Evolutionary conservation across 768 basidiomycete genomes (phyloP).

Genomic region (Leccinum barrowsii): DNA sequence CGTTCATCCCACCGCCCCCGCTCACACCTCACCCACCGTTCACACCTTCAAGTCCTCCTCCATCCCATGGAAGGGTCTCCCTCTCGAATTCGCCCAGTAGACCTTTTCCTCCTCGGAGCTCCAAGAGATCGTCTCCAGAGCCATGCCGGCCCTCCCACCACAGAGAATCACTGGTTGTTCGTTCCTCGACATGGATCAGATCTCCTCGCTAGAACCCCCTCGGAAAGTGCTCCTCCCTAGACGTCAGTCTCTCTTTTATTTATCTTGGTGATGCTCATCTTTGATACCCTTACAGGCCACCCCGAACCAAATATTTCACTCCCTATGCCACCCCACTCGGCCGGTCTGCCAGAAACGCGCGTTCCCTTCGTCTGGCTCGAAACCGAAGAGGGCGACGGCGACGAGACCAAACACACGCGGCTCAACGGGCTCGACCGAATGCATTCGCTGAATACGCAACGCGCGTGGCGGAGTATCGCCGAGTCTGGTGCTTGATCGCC

Average conservation of each 20-base stretch:
- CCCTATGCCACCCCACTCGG: conserved; percentile 22
- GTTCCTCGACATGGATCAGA: conserved; percentile 25
- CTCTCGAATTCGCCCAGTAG: conserved; percentile 69
- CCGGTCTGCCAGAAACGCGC: conserved; percentile 13
- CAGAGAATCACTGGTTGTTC: conserved; percentile 13
- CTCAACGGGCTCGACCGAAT: background rate
- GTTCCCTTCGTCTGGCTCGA: conserved; percentile 53
- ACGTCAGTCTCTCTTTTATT: conserved; percentile 1
- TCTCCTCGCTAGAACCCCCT: conserved; percentile 31
- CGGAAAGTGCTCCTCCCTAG: conserved; percentile 17
- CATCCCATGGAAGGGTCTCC: conserved; percentile 65
- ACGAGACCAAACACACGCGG: background rate
- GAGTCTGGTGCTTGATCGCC: background rate
- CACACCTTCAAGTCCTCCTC: conserved; percentile 50
- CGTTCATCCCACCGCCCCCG: conserved; percentile 27
- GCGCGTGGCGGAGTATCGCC: conserved; percentile 21
- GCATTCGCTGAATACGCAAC: background rate
- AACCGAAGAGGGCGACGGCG: conserved; percentile 30
- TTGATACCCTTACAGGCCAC: conserved; percentile 6
- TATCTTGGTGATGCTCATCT: background rate
- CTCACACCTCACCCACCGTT: conserved; percentile 47
- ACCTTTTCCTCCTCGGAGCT: conserved; percentile 50
- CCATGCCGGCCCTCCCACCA: conserved; percentile 36
- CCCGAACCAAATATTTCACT: conserved; percentile 14
- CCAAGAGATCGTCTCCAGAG: conserved; percentile 67